Evolutionary conservation across 169 alveolate genomes (phyloP).

Genomic region (Babesia gibsoni): DNA sequence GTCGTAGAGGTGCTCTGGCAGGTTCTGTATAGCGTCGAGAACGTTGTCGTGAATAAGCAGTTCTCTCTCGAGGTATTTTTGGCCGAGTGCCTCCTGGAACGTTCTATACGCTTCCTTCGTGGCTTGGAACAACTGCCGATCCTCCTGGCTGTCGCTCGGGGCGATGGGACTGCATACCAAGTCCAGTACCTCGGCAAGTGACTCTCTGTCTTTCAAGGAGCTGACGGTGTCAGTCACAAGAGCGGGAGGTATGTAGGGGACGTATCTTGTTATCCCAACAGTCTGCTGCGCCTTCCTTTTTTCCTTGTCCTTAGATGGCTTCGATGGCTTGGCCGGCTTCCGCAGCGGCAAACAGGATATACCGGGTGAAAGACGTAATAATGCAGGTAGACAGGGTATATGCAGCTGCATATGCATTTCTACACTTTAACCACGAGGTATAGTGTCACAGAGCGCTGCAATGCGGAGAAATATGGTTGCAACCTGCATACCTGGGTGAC

Average conservation of each 20-base stretch:
- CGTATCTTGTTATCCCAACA: constrained; percentile 68
- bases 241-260: constrained; percentile 76
- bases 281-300: constrained; percentile 38
- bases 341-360: constrained; percentile 42
- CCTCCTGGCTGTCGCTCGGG: constrained; percentile 68
- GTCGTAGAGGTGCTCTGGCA: constrained; percentile 63
- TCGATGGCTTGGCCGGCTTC: constrained; percentile 31
- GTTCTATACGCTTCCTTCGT: constrained; percentile 59
- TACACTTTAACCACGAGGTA: no score
- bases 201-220: constrained; percentile 65
- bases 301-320: constrained; percentile 25
- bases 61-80: constrained; percentile 35
- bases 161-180: constrained; percentile 71
- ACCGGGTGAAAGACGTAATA: constrained; percentile 20
- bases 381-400: constrained; percentile 7
- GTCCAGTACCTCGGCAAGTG: constrained; percentile 67
- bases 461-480: no score
- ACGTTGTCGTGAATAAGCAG: constrained; percentile 15
- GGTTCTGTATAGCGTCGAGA: constrained; percentile 46
- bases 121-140: constrained; percentile 65
- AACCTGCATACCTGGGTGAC: no score
- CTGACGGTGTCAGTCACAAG: constrained; percentile 72
- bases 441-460: no score
- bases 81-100: constrained; percentile 15
- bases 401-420: no score